Evolutionary conservation across 2,329 filamentous ascomycete genomes (phyloP).

Genomic region (Paraphoma sp.): DNA sequence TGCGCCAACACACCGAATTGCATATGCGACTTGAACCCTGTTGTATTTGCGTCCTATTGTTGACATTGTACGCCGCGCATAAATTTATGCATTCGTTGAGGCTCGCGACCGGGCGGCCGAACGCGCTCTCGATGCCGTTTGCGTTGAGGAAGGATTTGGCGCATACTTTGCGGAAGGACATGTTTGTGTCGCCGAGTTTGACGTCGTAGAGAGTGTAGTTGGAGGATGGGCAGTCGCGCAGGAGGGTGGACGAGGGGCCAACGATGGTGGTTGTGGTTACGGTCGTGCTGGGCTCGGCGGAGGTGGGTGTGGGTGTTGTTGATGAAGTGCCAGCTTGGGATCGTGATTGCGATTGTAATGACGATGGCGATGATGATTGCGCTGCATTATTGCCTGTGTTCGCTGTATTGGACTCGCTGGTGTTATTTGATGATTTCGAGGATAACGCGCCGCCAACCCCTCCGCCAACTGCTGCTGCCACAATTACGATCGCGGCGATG

Average conservation of each 20-base stretch:
- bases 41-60: slow-evolving; percentile 13
- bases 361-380: background rate
- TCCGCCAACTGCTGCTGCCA: slow-evolving; percentile 16
- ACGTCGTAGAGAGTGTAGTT: slow-evolving; percentile 18
- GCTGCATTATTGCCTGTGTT: slow-evolving; percentile 1
- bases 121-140: slow-evolving; percentile 3
- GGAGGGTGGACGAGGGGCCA: slow-evolving; percentile 17
- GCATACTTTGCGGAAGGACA: slow-evolving; percentile 17
- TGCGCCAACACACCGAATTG: slow-evolving; percentile 20
- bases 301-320: slow-evolving; percentile 7
- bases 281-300: slow-evolving; percentile 2
- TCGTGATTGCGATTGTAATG: background rate
- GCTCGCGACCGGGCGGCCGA: slow-evolving; percentile 2
- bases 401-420: background rate
- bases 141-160: slow-evolving; percentile 9
- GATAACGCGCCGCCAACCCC: slow-evolving; percentile 18
- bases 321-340: background rate
- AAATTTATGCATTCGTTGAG: slow-evolving; percentile 19
- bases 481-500: slow-evolving; percentile 10
- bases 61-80: slow-evolving; percentile 17
- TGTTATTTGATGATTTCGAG: slow-evolving; percentile 6
- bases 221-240: slow-evolving; percentile 22
- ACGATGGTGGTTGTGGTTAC: slow-evolving; percentile 11
- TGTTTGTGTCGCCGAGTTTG: slow-evolving; percentile 8
- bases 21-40: slow-evolving; percentile 7